phyloP scores from a whole-genome alignment of 352 stramenopile species.

The Pythium myriotylum region DNA sequence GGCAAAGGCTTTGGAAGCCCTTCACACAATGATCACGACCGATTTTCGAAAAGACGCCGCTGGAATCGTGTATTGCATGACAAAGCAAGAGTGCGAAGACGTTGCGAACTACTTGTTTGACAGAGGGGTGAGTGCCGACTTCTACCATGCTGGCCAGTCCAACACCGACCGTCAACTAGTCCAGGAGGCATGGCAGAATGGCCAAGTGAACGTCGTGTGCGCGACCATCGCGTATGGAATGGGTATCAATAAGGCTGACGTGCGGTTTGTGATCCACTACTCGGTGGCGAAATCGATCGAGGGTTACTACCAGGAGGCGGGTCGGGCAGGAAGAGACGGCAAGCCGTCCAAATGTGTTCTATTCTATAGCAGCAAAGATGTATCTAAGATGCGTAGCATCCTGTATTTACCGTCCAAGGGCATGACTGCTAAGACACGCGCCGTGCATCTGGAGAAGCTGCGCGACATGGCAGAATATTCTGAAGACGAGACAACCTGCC shows the following conservation, averaged over 20 bases:
- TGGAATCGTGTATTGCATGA: conserved; percentile 96
- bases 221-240: conserved; percentile 96
- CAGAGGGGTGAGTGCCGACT: conserved; percentile 82
- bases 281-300: conserved; percentile 93
- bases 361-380: conserved; percentile 88
- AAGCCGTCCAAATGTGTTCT: conserved; percentile 90
- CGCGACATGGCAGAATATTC: conserved; percentile 79
- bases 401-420: conserved; percentile 78
- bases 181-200: conserved; percentile 74
- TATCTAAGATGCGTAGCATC: conserved; percentile 83
- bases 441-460: conserved; percentile 80
- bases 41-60: conserved; percentile 50
- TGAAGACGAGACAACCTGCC: conserved; percentile 72
- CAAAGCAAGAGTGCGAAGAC: conserved; percentile 92
- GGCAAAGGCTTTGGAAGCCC: conserved; percentile 52
- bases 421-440: conserved; percentile 71
- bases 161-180: conserved; percentile 80
- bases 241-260: conserved; percentile 95
- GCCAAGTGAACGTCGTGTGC: conserved; percentile 90
- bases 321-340: conserved; percentile 95
- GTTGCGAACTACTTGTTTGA: conserved; percentile 90
- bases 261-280: conserved; percentile 94
- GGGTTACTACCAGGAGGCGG: conserved; percentile 98
- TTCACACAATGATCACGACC: conserved; percentile 55
- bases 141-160: conserved; percentile 92